Evolutionary conservation across 2,329 filamentous ascomycete species (phyloP).

Genomic region (Pestalotiopsis sp.): DNA sequence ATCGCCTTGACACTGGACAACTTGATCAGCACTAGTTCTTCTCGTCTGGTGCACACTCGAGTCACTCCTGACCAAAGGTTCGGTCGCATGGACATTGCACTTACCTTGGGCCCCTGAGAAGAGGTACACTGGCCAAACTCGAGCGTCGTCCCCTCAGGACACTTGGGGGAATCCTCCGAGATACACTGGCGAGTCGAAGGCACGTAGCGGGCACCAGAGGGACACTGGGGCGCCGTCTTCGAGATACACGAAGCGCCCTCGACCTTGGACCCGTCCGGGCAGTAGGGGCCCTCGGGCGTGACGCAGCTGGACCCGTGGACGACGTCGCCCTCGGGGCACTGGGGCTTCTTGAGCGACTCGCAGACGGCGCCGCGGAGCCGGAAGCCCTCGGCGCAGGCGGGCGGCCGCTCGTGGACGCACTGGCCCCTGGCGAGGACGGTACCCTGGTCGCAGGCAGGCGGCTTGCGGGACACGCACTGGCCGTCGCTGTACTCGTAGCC

Average conservation of each 20-base stretch:
- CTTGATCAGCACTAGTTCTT: not conserved
- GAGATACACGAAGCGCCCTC: not conserved
- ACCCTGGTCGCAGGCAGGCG: not conserved
- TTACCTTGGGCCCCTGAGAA: not conserved
- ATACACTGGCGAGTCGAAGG: not conserved
- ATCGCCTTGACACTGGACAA: not conserved
- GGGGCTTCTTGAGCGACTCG: not conserved
- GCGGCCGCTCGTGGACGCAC: not conserved
- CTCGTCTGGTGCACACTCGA: no score
- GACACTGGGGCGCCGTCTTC: not conserved
- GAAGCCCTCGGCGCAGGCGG: not conserved
- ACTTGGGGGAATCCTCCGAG: not conserved
- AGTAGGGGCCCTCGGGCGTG: not conserved
- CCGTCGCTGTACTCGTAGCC: not conserved
- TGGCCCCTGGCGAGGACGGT: not conserved
- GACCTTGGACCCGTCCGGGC: not conserved
- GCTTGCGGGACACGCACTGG: not conserved
- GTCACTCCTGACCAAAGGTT: no score
- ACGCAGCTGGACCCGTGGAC: not conserved
- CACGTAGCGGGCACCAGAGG: not conserved
- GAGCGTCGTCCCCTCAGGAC: not conserved
- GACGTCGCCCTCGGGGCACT: not conserved
- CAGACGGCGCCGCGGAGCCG: not conserved
- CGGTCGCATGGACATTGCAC: no score
- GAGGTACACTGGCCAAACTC: not conserved